phyloP scores from a whole-genome alignment of 2,329 filamentous ascomycete species.

The Scedosporium boydii region DNA sequence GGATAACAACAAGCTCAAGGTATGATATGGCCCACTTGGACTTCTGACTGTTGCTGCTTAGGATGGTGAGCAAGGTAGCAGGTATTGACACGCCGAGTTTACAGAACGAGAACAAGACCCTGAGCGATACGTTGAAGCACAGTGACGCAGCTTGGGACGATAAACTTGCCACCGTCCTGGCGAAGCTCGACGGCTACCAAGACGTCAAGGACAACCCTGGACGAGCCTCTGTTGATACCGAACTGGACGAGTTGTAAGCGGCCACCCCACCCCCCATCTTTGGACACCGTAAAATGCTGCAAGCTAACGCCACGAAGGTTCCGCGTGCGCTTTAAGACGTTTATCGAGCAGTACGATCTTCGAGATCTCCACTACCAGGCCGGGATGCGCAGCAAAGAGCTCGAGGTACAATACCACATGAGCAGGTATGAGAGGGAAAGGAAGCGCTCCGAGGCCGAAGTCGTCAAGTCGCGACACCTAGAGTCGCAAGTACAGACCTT shows the following conservation, averaged over 20 bases:
- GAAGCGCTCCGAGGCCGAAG: constrained; percentile 76
- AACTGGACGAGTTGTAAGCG: constrained; percentile 78
- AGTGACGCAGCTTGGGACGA: constrained; percentile 78
- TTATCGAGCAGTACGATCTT: constrained; percentile 94
- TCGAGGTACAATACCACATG: constrained; percentile 88
- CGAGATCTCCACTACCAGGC: constrained; percentile 92
- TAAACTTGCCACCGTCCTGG: constrained; percentile 69
- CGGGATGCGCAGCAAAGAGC: constrained; percentile 84
- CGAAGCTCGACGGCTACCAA: constrained; percentile 81
- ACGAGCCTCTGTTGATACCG: constrained; percentile 72
- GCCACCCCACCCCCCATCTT: neutral
- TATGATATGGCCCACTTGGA: constrained; percentile 22
- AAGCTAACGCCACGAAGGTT: constrained; percentile 39
- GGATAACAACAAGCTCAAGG: constrained; percentile 98
- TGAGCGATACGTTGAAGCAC: constrained; percentile 76
- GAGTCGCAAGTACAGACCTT: constrained; percentile 91
- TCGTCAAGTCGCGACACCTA: constrained; percentile 69
- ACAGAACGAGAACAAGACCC: constrained; percentile 84
- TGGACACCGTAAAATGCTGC: neutral
- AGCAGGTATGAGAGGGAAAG: constrained; percentile 83
- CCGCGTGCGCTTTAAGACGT: constrained; percentile 82
- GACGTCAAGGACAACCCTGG: constrained; percentile 77
- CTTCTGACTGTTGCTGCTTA: too few species aligned
- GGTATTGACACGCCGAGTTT: constrained; percentile 12
- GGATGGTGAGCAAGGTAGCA: neutral